These are phyloP conservation scores for Medicago arabica DNA, from an alignment of 306 rosid genomes.

Conservation along the genomic window DNA sequence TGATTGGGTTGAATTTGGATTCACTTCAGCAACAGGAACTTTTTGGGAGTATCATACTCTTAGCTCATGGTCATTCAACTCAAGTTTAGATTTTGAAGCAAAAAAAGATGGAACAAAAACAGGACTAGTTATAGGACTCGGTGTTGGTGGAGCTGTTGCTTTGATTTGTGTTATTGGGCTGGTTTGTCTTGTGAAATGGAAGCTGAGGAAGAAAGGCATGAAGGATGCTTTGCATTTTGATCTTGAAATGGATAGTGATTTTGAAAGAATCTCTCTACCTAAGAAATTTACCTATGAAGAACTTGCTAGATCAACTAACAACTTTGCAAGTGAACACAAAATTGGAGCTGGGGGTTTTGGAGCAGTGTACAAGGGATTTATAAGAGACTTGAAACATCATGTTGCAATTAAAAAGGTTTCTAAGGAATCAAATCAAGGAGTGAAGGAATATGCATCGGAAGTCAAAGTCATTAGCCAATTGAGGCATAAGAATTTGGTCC, in stretches of 20 bases:
- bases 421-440: conserved; percentile 42
- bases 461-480: conserved; percentile 50
- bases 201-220: background rate
- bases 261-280: conserved; percentile 37
- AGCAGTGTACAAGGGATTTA: conserved; percentile 48
- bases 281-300: conserved; percentile 46
- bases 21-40: conserved; percentile 46
- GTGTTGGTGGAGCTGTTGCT: conserved; percentile 38
- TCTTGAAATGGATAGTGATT: conserved; percentile 37
- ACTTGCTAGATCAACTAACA: conserved; percentile 44
- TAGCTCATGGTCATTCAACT: conserved; percentile 50
- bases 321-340: conserved; percentile 45
- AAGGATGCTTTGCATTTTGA: conserved; percentile 13
- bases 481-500: conserved; percentile 51
- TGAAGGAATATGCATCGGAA: conserved; percentile 49
- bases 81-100: conserved; percentile 34
- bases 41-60: conserved; percentile 43
- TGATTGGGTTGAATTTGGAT: conserved; percentile 48
- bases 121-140: conserved; percentile 25
- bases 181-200: conserved; percentile 21
- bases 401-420: conserved; percentile 53
- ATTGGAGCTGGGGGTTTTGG: conserved; percentile 61
- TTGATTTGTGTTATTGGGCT: conserved; percentile 18
- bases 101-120: background rate
- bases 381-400: conserved; percentile 22